Evolutionary conservation across 805 yeast species (phyloP).

Genomic region (Zygotorulaspora sp.): DNA sequence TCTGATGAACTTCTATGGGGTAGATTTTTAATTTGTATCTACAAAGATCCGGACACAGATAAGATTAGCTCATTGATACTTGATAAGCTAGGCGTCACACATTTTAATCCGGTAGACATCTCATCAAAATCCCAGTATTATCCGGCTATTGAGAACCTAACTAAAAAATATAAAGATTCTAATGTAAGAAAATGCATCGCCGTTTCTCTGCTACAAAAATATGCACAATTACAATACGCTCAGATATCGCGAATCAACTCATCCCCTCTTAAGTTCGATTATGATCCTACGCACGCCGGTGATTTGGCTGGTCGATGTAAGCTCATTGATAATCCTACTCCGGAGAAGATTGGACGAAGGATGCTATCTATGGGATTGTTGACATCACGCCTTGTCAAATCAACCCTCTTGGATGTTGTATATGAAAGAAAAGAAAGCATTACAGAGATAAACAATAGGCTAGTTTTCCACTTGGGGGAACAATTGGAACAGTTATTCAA

Average conservation of each 20-base stretch:
- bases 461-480: conserved; percentile 74
- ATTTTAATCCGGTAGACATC: conserved; percentile 54
- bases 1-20: conserved; percentile 32
- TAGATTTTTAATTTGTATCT: conserved; percentile 23
- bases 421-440: conserved; percentile 52
- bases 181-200: conserved; percentile 74
- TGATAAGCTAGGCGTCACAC: conserved; percentile 63
- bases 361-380: conserved; percentile 56
- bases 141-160: conserved; percentile 72
- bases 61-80: conserved; percentile 52
- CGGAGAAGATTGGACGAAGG: conserved; percentile 52
- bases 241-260: conserved; percentile 15
- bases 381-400: conserved; percentile 44
- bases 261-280: conserved; percentile 33
- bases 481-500: conserved; percentile 87
- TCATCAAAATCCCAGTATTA: conserved; percentile 61
- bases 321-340: conserved; percentile 44
- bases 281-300: conserved; percentile 88
- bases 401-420: conserved; percentile 67
- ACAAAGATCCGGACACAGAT: conserved; percentile 28
- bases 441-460: conserved; percentile 63
- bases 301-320: conserved; percentile 62
- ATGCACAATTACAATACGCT: conserved; percentile 45
- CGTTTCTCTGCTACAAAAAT: conserved; percentile 63
- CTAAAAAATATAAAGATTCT: conserved; percentile 44